Conservation (phyloP, 2,329 filamentous ascomycete genomes). For the Ophiostoma piceae region DNA sequence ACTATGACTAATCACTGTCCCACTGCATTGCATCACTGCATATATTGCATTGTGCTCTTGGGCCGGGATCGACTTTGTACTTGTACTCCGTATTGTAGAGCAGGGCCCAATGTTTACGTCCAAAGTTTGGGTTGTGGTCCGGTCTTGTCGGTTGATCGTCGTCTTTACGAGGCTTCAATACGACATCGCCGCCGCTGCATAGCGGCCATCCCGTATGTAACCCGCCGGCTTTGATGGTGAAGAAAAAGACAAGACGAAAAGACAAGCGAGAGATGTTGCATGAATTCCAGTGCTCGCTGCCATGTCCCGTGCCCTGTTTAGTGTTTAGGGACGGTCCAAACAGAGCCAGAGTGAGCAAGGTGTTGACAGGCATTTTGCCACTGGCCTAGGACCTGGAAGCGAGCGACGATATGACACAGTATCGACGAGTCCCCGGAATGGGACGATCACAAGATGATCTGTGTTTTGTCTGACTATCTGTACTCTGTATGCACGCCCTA, state of each 20-base stretch:
- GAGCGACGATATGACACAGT: neutral
- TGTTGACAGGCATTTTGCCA: neutral
- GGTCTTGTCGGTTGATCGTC: neutral
- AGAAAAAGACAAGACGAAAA: neutral
- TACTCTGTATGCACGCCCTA: neutral
- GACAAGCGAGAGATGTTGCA: neutral
- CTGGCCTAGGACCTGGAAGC: neutral
- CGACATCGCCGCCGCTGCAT: conserved; percentile 3
- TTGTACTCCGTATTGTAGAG: too few species aligned
- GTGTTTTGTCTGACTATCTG: neutral
- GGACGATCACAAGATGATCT: neutral
- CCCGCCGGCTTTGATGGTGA: neutral
- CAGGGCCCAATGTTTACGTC: too few species aligned
- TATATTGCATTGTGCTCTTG: conserved; percentile 3
- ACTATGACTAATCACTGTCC: neutral
- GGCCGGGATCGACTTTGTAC: neutral
- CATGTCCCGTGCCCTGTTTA: neutral
- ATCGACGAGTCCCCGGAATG: neutral
- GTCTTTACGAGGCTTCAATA: conserved; percentile 5
- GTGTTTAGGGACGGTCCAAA: neutral
- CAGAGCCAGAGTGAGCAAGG: neutral
- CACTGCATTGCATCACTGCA: neutral
- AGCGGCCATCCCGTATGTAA: neutral
- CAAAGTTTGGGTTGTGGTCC: neutral
- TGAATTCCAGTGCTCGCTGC: neutral